These are phyloP conservation scores for Coprinopsis sp. DNA, from an alignment of 768 basidiomycete genomes.

Conservation along the genomic window DNA sequence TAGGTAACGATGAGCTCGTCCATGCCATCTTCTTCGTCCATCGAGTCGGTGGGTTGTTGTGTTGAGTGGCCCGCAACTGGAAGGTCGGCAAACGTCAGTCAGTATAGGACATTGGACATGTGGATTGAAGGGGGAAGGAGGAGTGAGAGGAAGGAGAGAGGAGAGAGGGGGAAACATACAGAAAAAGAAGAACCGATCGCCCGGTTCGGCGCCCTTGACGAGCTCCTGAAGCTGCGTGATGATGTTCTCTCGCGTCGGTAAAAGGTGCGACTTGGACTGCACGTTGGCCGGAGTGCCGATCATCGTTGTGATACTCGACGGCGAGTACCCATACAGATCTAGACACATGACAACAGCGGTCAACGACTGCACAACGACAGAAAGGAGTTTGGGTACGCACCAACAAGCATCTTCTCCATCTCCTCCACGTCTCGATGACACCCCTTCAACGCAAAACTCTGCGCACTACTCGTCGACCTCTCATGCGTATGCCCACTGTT, in stretches of 20 bases:
- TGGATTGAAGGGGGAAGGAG: slow-evolving; percentile 5
- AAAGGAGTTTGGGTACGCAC: slow-evolving; percentile 19
- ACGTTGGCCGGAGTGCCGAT: slow-evolving; percentile 6
- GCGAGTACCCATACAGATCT: slow-evolving; percentile 33
- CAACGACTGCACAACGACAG: not conserved
- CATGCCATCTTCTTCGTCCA: not conserved
- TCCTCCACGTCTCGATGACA: slow-evolving; percentile 30
- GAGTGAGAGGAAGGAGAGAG: not conserved
- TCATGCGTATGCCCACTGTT: not conserved
- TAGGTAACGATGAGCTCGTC: not conserved
- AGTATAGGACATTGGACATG: not conserved
- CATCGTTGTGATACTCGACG: too few species aligned
- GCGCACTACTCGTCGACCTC: not conserved
- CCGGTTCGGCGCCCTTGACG: slow-evolving; percentile 37
- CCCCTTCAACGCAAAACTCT: not conserved
- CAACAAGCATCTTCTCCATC: slow-evolving; percentile 31
- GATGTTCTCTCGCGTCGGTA: slow-evolving; percentile 42
- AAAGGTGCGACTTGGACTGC: slow-evolving; percentile 8
- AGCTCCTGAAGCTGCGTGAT: slow-evolving; percentile 42
- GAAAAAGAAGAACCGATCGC: slow-evolving; percentile 55
- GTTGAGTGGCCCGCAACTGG: not conserved
- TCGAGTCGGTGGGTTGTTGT: not conserved
- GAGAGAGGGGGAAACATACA: slow-evolving; percentile 42
- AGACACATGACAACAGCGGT: not conserved
- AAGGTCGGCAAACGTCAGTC: not conserved